Percentiles rank a stretch among this genome's conserved stretches.
phyloP scores from a whole-genome alignment of 1,284 basidiomycete genomes.

The Heterobasidion occidentale region DNA sequence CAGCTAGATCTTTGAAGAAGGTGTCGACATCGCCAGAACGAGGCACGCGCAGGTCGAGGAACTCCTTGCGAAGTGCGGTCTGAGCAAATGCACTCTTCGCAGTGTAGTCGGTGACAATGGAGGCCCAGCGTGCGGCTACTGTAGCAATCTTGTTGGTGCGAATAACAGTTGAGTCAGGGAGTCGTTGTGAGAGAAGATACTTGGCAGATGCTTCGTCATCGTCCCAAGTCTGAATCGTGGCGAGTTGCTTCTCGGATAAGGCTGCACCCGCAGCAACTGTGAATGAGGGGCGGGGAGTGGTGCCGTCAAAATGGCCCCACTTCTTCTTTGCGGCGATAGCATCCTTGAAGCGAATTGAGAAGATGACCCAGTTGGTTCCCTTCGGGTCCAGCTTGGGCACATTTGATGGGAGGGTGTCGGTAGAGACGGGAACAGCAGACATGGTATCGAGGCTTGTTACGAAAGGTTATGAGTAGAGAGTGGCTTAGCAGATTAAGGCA shows the following conservation, averaged over 20 bases:
- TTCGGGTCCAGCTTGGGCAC: background rate
- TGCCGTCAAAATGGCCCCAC: constrained; percentile 3
- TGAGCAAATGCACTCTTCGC: background rate
- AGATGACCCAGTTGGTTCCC: constrained; percentile 1
- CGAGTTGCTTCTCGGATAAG: background rate
- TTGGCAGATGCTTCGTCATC: background rate
- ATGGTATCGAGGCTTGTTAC: background rate
- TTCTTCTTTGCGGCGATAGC: constrained; percentile 9
- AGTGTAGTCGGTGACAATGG: background rate
- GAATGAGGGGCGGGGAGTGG: background rate
- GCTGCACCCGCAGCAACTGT: background rate
- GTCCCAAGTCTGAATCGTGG: background rate
- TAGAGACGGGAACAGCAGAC: background rate
- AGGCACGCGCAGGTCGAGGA: background rate
- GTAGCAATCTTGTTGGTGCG: background rate
- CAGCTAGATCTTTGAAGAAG: too few relatives aligned
- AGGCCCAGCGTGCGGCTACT: background rate
- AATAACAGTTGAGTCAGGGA: constrained; percentile 1
- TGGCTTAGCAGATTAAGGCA: background rate
- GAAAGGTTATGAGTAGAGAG: background rate
- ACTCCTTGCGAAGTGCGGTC: background rate
- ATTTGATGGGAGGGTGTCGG: background rate
- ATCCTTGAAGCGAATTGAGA: background rate
- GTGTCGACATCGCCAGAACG: background rate
- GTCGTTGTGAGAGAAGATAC: constrained; percentile 1